Base-by-base conservation (phyloP, 2,329 filamentous ascomycete genomes). In the Verticillium nonalfalfae region DNA sequence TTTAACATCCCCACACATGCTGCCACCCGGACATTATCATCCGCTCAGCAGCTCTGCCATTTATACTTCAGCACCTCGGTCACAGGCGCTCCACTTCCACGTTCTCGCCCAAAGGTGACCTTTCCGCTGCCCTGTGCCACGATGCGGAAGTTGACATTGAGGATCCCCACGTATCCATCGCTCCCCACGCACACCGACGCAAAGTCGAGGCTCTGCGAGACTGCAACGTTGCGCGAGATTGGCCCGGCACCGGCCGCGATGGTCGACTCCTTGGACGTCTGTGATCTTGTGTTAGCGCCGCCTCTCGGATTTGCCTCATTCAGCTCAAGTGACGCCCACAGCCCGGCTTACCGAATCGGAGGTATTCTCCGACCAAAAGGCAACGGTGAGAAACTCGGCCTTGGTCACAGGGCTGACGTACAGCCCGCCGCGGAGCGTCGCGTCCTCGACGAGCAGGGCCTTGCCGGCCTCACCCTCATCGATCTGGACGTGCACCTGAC, bases 81-180 rank as follows among this genome's bases (percentile, higher is more conserved):
- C 4, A 64, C 64, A 14, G 63, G 59, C 5, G 52, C 50, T 13
- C 31, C 58, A 31, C 35, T 54, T 11, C 60, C 61, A 4, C 33
- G 56, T 57, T 62, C 58, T n/a, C 38, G 61, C 6, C 63, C 64
- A 39, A 66, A 65, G 5, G 59, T 26, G 11, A 64, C 56, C 26
- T 45, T 39, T 11, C 26, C 34, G 2, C 62, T 62, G n/a, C 45
- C 56, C 35, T 62, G 54, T 14, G 64, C 54, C 38, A 66, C 45
- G 61, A 66, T 62, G 58, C 64, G 62, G 56, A 65, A 63, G 31
- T 59, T 61, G 10, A 65, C 58, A 33, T 65, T 66, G 7, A 66
- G 60, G 31, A 66, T 64, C n/a, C 65, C 65, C 6, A 65, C 64
- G 34, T 61, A 45, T 1, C 62, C 64, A 35, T 61, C 59, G 52